Evolutionary conservation across 2,329 filamentous ascomycete species (phyloP), one percentile per base, ranked within the genome.

Genomic region (Monilinia vaccinii-corymbosi): DNA sequence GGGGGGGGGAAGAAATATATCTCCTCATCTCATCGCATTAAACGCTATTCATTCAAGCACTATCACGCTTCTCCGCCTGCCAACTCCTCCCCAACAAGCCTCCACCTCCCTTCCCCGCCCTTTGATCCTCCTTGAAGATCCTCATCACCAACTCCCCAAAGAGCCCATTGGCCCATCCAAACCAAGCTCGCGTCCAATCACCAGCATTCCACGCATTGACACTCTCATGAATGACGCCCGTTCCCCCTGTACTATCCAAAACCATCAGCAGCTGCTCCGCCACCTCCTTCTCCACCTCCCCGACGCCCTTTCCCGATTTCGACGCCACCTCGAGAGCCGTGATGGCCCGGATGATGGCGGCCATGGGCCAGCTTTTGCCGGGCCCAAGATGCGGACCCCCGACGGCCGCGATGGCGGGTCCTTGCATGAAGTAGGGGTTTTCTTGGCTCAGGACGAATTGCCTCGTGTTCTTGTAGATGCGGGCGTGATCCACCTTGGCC

Each of bases 381-480:
- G 80, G 79, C 0, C 89, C 89, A 58, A 92, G 82, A 67, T 81
- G 80, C 4, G 78, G 78, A 1, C 78, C 89, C 8, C 91, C 89
- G 59, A 94, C 87, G 88, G 68, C 68, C 2, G 81, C 82, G 69
- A 94, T 86, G 5, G 65, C 61, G 0, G 68, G 67, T 0, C 69
- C 69, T 32, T 73, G 75, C 73, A 79, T 76, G 66, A 81, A 96
- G 73, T 94, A 96, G 0, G 91, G 91, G 67, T 96, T 96, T 0
- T 82, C 82, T 53, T 82, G 81, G 61, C 83, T 81, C n/a, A 95
- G 79, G 60, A 93, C 83, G 80, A 92, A 93, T 56, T 81, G 79
- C 61, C 91, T 81, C 0, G 91, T 96, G 71, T 89, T 91, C 66
- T 85, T 80, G 71, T 96, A 96, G 2, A 88, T 79, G 16, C 78